Evolutionary conservation across 257 asterid genomes (phyloP).

Genomic region (Jacaranda copaia): DNA sequence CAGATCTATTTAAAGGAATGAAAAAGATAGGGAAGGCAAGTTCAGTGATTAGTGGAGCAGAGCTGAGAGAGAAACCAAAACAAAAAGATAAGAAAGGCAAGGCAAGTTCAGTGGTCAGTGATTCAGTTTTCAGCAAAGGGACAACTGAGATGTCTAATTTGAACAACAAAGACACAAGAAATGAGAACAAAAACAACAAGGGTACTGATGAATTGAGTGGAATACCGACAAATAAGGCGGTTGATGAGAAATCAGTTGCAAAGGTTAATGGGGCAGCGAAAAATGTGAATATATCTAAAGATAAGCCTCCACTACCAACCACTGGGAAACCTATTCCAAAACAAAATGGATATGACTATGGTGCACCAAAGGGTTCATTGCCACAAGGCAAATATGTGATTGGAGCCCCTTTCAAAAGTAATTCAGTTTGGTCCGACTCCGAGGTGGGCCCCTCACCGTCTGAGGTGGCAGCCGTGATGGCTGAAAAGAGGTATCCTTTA

Average conservation of each 20-base stretch:
- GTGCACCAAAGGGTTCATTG: conserved; percentile 27
- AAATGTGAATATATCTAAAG: not conserved
- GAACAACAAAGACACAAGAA: not conserved
- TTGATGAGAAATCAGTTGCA: conserved; percentile 41
- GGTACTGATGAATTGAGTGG: conserved; percentile 7
- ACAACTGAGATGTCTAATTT: conserved; percentile 25
- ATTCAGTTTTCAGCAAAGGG: conserved; percentile 57
- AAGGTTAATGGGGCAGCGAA: not conserved
- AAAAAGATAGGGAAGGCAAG: conserved; percentile 71
- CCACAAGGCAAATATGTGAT: conserved; percentile 17
- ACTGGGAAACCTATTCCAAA: conserved; percentile 20
- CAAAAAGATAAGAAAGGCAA: conserved; percentile 47
- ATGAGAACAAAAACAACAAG: conserved; percentile 11
- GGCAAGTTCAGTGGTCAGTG: conserved; percentile 62
- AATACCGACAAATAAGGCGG: conserved; percentile 33
- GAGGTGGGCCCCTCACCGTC: conserved; percentile 83
- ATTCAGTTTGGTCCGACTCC: conserved; percentile 47
- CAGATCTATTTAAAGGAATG: conserved; percentile 35
- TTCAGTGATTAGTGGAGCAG: conserved; percentile 71
- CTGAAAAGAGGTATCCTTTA: conserved; percentile 52
- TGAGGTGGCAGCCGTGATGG: conserved; percentile 67
- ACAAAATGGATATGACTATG: conserved; percentile 23
- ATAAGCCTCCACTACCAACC: conserved; percentile 7
- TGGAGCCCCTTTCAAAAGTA: conserved; percentile 36
- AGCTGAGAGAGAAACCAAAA: conserved; percentile 52